These are phyloP conservation scores for Trifolium subterraneum DNA, from an alignment of 306 rosid species.

Conservation along the genomic window DNA sequence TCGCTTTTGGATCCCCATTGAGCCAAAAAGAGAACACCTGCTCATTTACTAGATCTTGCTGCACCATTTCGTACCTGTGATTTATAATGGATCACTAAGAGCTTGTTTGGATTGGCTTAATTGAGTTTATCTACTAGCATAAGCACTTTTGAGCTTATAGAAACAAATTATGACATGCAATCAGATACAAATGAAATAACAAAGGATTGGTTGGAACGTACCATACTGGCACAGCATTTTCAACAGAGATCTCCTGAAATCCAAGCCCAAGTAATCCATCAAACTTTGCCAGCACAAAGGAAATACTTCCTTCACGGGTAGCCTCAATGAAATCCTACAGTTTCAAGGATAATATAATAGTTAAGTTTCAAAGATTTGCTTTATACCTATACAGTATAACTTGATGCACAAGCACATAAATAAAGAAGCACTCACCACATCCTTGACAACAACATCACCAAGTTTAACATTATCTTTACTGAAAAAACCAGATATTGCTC, in stretches of 20 bases:
- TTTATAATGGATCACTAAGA: constrained; percentile 31
- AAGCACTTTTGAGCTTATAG: not conserved
- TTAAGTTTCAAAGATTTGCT: constrained; percentile 18
- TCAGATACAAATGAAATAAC: constrained; percentile 15
- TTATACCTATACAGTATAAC: constrained; percentile 33
- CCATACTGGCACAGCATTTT: constrained; percentile 77
- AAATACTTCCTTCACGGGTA: constrained; percentile 72
- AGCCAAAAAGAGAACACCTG: constrained; percentile 92
- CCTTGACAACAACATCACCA: constrained; percentile 67
- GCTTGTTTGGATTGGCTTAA: not conserved
- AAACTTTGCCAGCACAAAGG: constrained; percentile 74
- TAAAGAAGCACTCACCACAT: constrained; percentile 58
- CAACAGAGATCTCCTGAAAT: constrained; percentile 89
- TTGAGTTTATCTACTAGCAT: not conserved
- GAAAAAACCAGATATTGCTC: constrained; percentile 85
- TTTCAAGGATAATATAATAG: constrained; percentile 26
- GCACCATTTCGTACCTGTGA: constrained; percentile 75
- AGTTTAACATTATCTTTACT: constrained; percentile 77
- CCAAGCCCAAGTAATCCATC: constrained; percentile 93
- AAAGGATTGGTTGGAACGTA: constrained; percentile 42
- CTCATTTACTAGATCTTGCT: constrained; percentile 68
- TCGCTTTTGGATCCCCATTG: constrained; percentile 58
- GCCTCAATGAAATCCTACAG: constrained; percentile 85
- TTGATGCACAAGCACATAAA: constrained; percentile 12
- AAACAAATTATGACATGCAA: constrained; percentile 2